A percentile compares a stretch with the other conserved stretches of the same genome.
phyloP scores from a whole-genome alignment of 2,329 filamentous ascomycete genomes.

The Fusarium vanettenii region DNA sequence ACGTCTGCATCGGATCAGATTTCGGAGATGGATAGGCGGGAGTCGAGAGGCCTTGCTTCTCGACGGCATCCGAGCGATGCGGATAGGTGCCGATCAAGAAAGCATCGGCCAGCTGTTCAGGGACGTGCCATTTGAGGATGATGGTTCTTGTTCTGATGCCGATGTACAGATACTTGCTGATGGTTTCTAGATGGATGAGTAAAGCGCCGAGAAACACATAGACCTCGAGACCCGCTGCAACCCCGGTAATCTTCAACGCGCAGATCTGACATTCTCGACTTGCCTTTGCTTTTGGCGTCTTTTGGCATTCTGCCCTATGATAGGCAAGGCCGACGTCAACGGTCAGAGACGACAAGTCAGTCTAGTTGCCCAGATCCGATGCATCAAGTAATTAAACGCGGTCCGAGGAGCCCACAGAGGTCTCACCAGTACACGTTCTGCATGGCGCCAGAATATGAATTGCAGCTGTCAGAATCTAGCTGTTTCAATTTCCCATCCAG shows the following conservation, averaged over 20 bases:
- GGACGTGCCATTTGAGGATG: constrained; percentile 10
- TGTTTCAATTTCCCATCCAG: constrained; percentile 4
- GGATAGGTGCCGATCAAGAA: constrained; percentile 33
- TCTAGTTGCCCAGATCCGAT: constrained; percentile 7
- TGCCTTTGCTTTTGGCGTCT: constrained; percentile 15
- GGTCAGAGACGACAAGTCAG: constrained; percentile 9
- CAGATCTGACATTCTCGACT: constrained; percentile 21
- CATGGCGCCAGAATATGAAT: constrained; percentile 2
- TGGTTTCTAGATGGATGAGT: background rate
- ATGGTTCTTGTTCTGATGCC: background rate
- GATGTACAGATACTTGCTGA: constrained; percentile 1
- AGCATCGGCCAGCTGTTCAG: constrained; percentile 37
- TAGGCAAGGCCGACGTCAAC: constrained; percentile 11
- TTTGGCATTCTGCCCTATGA: constrained; percentile 1
- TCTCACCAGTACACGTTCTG: background rate
- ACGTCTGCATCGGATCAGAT: constrained; percentile 3
- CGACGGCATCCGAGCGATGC: constrained; percentile 24
- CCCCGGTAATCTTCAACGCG: constrained; percentile 20
- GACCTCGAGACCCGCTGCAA: constrained; percentile 7
- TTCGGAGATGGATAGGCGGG: background rate
- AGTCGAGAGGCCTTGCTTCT: constrained; percentile 16
- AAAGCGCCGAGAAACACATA: background rate
- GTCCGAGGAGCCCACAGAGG: constrained; percentile 5
- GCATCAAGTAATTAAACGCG: constrained; percentile 13
- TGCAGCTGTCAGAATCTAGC: constrained; percentile 25